Evolutionary conservation across 2,329 filamentous ascomycete species (phyloP), one percentile per base, ranked within the genome.

Genomic region (Myriosclerotinia curreyana): DNA sequence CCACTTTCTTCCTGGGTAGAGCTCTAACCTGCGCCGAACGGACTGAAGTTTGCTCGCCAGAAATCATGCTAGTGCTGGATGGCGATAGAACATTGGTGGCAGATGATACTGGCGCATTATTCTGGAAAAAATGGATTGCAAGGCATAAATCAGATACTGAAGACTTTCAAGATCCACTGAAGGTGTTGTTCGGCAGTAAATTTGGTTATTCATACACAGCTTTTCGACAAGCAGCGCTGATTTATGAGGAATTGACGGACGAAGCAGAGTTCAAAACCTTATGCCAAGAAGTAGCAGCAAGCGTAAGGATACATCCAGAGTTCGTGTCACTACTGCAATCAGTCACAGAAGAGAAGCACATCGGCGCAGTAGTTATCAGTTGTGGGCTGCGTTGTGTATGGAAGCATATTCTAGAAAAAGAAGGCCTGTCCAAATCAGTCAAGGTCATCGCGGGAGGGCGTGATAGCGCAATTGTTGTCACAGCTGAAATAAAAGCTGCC

Each of bases 11-110:
- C 28, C 28, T 31, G 28, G 28, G 28, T 6, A 31, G 6, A 31
- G 28, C 28, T 31, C 28, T 31, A 31, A 31, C 28, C 28, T 31
- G 28, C 4, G 6, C 28, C 28, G 28, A 31, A 31, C 28, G 28
- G 28, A 31, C 5, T 31, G 28, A 31, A 31, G 28, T 31, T 31
- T 31, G 28, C 28, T 31, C 28, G 4, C 8, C 78, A 11, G 69
- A 82, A 52, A 83, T 77, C 0, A 73, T 83, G 53, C 59, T 88
- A 20, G 79, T 87, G 0, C 54, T 89, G 2, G 86, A 89, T 66
- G 85, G 74, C 0, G 85, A 88, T 71, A 81, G 74, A 66, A 88
- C 84, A 0, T 71, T 89, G 61, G 73, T 78, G 6, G 64, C 78
- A 0, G 67, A 78, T 15, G 85, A 88, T 66, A 81, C 80, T 5